Conservation (phyloP, 2,329 filamentous ascomycete species). For the Byssothecium circinans region DNA sequence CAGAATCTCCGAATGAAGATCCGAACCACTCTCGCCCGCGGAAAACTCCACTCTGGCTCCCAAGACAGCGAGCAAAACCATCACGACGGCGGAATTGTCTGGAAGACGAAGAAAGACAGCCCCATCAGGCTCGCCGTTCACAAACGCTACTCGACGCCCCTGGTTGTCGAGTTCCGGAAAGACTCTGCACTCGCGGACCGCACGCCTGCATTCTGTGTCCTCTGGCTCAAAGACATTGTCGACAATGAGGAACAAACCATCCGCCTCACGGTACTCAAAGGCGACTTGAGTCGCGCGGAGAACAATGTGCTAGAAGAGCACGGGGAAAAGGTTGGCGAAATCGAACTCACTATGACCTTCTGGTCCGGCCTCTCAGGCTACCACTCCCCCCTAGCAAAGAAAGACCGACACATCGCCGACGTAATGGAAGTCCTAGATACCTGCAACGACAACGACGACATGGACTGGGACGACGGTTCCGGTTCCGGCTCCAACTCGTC, state of each 20-base stretch:
- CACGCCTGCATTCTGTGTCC: constrained; percentile 62
- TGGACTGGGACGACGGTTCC: constrained; percentile 36
- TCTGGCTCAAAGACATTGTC: constrained; percentile 70
- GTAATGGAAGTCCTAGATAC: constrained; percentile 67
- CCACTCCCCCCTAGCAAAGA: constrained; percentile 59
- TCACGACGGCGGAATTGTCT: constrained; percentile 48
- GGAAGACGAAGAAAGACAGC: constrained; percentile 54
- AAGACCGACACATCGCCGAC: constrained; percentile 57
- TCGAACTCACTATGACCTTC: constrained; percentile 61
- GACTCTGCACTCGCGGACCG: constrained; percentile 57
- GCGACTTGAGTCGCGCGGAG: constrained; percentile 60
- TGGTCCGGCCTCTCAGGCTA: constrained; percentile 64
- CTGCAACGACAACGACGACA: constrained; percentile 59
- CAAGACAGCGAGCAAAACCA: constrained; percentile 29
- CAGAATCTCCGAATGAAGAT: constrained; percentile 60
- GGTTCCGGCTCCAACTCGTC: constrained; percentile 1
- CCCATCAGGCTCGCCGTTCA: constrained; percentile 59
- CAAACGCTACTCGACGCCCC: constrained; percentile 61
- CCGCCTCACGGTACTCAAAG: constrained; percentile 66
- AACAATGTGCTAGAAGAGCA: constrained; percentile 52
- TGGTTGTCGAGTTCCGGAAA: constrained; percentile 63
- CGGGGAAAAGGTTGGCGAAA: constrained; percentile 60
- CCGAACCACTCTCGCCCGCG: constrained; percentile 58
- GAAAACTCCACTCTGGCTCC: constrained; percentile 58
- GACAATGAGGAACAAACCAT: constrained; percentile 67